Evolutionary conservation across 495 filamentous ascomycete genomes (phyloP).

Genomic region (Pseudomonodictys pantanalensis): DNA sequence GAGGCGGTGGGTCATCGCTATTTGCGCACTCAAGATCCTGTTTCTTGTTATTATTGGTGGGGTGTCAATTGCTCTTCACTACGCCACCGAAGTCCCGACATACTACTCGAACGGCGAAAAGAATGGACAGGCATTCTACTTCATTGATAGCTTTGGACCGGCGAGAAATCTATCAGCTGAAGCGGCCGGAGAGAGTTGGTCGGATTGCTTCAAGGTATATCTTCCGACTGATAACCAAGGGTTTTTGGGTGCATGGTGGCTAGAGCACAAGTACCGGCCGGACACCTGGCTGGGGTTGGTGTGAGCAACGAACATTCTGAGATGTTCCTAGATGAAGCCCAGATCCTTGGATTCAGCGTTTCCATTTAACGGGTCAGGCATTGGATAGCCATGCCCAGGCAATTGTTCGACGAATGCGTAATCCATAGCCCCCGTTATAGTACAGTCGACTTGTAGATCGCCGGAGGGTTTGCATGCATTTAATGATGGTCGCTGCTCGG

Average conservation of each 20-base stretch:
- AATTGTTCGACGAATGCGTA: too few species aligned
- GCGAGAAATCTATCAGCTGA: constrained; percentile 8
- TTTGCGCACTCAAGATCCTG: constrained; percentile 9
- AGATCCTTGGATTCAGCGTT: too few species aligned
- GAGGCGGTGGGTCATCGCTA: constrained; percentile 8
- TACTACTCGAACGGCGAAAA: constrained; percentile 9
- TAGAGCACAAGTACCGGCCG: constrained; percentile 9
- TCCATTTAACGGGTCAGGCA: too few species aligned
- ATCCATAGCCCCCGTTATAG: too few species aligned
- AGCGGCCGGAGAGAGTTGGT: constrained; percentile 9
- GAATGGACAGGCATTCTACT: constrained; percentile 9
- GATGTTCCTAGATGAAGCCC: too few species aligned
- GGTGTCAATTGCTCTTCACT: constrained; percentile 9
- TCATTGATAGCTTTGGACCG: constrained; percentile 11
- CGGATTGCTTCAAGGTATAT: constrained; percentile 11
- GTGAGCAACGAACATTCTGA: not conserved
- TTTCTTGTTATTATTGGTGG: constrained; percentile 5
- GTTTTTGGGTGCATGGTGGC: constrained; percentile 11
- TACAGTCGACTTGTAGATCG: too few species aligned
- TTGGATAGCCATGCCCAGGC: too few species aligned
- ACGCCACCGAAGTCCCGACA: constrained; percentile 7
- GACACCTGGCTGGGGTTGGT: constrained; percentile 11
- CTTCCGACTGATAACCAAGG: constrained; percentile 12
- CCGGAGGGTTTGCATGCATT: too few species aligned
- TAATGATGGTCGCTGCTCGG: too few species aligned